Base-by-base conservation (phyloP, 371 early-diverging fungal genomes). In the Mortierella sp. region DNA sequence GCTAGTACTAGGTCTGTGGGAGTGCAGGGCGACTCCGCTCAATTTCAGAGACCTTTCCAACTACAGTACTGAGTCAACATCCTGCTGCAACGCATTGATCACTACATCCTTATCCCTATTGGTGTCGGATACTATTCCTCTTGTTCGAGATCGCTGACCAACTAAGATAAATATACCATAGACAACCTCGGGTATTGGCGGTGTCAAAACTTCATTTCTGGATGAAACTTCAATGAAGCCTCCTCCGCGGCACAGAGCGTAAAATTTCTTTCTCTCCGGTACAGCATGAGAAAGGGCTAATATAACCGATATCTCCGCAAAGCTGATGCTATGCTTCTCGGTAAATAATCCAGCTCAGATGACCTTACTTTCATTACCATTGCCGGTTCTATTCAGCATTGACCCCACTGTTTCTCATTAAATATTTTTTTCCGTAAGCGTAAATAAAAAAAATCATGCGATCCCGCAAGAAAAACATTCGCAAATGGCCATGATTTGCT, bases 401-500 rank as follows among this genome's bases (percentile, higher is more conserved):
- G 43, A 43, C 43, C 43, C 17, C 17, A 3, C 15, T 10, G 43
- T 10, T 43, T 43, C 10, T 43, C 17, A 10, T 43, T 4, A 15
- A 43, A 43, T 15, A 43, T 15, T 8, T 43, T 15, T 43, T 43
- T 43, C 43, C 40, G 40, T 37, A 37, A 37, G n/a, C n/a, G n/a
- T n/a, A n/a, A n/a, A n/a, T 15, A 43, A 43, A 3, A 43, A 43
- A 43, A 15, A 43, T 43, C 10, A 43, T 43, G 17, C 43, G 43
- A 47, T 22, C 47, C 17, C 8, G 8, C 7, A n/a, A 47, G 40
- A 0, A 13, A 40, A 40, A 40, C 40, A 40, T 40, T 3, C 40
- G 3, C 17, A 47, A n/a, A n/a, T n/a, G n/a, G n/a, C n/a, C 7
- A 47, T 47, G 53, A 53, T 53, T 53, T 53, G 53, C 53, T 53